phyloP scores from a whole-genome alignment of 306 rosid species.

The Rosa rugosa region DNA sequence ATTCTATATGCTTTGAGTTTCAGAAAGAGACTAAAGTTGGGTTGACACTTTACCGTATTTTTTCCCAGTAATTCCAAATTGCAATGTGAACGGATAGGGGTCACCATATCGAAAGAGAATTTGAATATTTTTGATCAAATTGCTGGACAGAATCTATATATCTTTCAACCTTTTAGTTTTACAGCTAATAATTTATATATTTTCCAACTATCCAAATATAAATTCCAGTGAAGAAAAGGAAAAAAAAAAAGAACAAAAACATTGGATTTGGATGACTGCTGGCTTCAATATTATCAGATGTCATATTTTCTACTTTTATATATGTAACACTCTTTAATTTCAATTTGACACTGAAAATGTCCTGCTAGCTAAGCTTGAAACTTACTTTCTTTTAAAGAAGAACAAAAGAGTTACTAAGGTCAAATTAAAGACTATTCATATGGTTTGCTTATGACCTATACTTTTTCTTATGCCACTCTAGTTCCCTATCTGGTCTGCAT shows the following conservation, averaged over 20 bases:
- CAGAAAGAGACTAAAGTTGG: constrained; percentile 42
- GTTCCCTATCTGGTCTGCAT: not conserved
- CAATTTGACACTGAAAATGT: not conserved
- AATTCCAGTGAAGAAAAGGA: not conserved
- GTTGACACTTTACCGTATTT: constrained; percentile 30
- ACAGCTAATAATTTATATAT: constrained; percentile 44
- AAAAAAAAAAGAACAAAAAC: not conserved
- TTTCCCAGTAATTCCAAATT: constrained; percentile 27
- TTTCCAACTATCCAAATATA: not conserved
- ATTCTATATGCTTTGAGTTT: constrained; percentile 42
- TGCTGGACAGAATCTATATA: constrained; percentile 57
- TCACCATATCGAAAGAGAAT: constrained; percentile 55
- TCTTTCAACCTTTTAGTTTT: constrained; percentile 33
- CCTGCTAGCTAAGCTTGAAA: constrained; percentile 1
- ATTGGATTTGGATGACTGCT: not conserved
- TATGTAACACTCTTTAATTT: not conserved
- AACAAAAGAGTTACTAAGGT: not conserved
- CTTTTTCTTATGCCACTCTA: not conserved
- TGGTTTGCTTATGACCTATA: not conserved
- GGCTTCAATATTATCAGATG: constrained; percentile 30
- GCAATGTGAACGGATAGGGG: constrained; percentile 46
- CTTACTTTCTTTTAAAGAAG: not conserved
- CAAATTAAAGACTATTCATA: not conserved
- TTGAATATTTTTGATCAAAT: constrained; percentile 59
- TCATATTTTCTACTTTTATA: not conserved